Base-by-base conservation (phyloP, 257 asterid species). In the Thymus quinquecostatus region DNA sequence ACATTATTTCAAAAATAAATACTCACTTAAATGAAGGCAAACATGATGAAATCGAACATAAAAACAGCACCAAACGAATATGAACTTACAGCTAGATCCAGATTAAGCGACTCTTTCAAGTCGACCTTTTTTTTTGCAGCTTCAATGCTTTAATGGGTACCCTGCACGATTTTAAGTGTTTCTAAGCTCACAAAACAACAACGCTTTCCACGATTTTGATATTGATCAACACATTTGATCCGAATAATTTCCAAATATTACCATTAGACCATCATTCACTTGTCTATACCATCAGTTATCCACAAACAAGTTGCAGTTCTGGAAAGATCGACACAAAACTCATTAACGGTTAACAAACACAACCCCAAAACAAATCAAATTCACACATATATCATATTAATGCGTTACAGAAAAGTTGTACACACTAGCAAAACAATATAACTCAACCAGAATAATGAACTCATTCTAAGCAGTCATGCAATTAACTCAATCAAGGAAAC, bases 91-190 rank as follows among this genome's bases (percentile, higher is more conserved):
- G 50, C 71, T 53, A 78, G 82, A 68, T 76, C 79, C 50, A 41
- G 45, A 65, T 66, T 68, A 55, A 60, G 60, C 43, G 76, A 64
- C 72, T 68, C 84, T 69, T 75, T 83, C 74, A 55, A 14, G 10
- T 40, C 75, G 12, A 64, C 54, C 41, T 75, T 74, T 21, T 21
- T 21, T 82, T 79, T 80, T 21, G 68, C 79, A 41, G 73, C 81
- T 66, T 55, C 79, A 21, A 21, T 21, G 21, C 21, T 21, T 21
- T 21, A 59, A 66, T 61, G 33, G 82, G 80, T 45, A 66, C 33
- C 79, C 91, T 83, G 83, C 75, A 40, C 6, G 57, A 43, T 3
- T 21, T 38, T 27, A 57, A 64, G 21, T 45, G 44, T 66, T 64
- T 60, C 60, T 66, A 33, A 63, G 70, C 64, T 74, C 60, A n/a